Percentiles rank a stretch among this genome's conserved stretches.
phyloP scores from a whole-genome alignment of 805 yeast genomes.

The Candida qinlingensis region DNA sequence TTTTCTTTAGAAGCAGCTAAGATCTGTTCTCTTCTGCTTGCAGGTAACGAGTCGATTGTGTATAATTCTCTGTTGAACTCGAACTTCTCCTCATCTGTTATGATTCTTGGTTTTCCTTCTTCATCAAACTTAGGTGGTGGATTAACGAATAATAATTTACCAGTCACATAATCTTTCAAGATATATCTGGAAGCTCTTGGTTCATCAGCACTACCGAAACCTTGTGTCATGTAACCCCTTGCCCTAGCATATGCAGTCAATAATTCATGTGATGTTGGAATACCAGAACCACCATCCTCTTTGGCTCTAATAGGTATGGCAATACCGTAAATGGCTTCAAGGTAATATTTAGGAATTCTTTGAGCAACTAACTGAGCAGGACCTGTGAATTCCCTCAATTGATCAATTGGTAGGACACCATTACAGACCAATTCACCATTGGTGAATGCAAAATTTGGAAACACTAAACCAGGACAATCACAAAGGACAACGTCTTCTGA shows the following conservation, averaged over 20 bases:
- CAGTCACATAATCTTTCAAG: slow-evolving; percentile 91
- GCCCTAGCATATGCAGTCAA: slow-evolving; percentile 92
- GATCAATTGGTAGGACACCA: slow-evolving; percentile 98
- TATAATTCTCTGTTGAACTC: slow-evolving; percentile 76
- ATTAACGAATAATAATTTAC: slow-evolving; percentile 74
- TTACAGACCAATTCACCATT: slow-evolving; percentile 95
- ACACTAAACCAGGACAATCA: slow-evolving; percentile 98
- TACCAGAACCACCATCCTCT: slow-evolving; percentile 87
- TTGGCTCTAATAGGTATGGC: slow-evolving; percentile 68
- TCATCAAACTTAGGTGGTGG: slow-evolving; percentile 80
- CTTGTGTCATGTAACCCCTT: slow-evolving; percentile 96
- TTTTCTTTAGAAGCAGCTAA: slow-evolving; percentile 54
- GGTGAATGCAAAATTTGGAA: slow-evolving; percentile 95
- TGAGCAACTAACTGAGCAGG: slow-evolving; percentile 83
- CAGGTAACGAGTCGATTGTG: slow-evolving; percentile 60
- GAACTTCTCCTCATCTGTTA: slow-evolving; percentile 45
- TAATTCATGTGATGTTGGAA: slow-evolving; percentile 85
- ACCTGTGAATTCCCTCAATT: slow-evolving; percentile 85
- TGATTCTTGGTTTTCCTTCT: slow-evolving; percentile 32
- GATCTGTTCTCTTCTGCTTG: slow-evolving; percentile 67
- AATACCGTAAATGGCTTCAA: slow-evolving; percentile 93
- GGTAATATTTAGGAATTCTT: slow-evolving; percentile 79
- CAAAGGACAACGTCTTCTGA: slow-evolving; percentile 81
- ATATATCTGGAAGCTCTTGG: slow-evolving; percentile 90
- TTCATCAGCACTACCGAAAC: slow-evolving; percentile 95